Evolutionary conservation across 2,329 filamentous ascomycete species (phyloP).

Genomic region (Fusarium sp.): DNA sequence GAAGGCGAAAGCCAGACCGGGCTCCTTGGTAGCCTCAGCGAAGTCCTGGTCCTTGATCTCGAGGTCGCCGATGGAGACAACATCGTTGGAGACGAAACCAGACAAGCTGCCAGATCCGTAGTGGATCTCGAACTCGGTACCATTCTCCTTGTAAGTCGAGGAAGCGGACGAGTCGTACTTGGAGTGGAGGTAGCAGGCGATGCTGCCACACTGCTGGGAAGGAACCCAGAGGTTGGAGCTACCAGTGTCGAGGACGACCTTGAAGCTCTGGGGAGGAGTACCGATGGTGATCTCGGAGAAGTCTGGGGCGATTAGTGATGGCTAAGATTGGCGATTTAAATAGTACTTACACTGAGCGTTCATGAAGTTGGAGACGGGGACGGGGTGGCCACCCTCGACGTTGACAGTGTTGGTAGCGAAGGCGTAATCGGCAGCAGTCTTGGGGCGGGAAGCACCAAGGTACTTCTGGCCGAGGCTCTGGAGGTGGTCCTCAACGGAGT

Average conservation of each 20-base stretch:
- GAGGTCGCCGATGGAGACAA: slow-evolving; percentile 86
- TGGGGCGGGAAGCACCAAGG: slow-evolving; percentile 76
- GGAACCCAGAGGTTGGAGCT: slow-evolving; percentile 99
- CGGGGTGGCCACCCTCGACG: slow-evolving; percentile 75
- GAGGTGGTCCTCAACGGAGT: slow-evolving; percentile 83
- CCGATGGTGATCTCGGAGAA: slow-evolving; percentile 97
- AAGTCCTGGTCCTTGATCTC: slow-evolving; percentile 91
- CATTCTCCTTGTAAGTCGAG: slow-evolving; percentile 93
- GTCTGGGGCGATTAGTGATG: slow-evolving; percentile 64
- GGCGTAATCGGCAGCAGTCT: slow-evolving; percentile 76
- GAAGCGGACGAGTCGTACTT: slow-evolving; percentile 95
- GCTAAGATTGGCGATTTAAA: neutral
- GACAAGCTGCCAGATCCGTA: slow-evolving; percentile 96
- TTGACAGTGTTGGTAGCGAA: slow-evolving; percentile 80
- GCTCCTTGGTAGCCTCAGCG: slow-evolving; percentile 94
- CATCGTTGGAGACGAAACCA: slow-evolving; percentile 93
- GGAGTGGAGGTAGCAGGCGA: slow-evolving; percentile 96
- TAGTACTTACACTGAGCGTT: slow-evolving; percentile 90
- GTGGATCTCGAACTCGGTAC: slow-evolving; percentile 88
- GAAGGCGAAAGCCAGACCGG: slow-evolving; percentile 96
- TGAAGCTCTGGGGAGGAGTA: slow-evolving; percentile 92
- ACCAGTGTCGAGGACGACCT: slow-evolving; percentile 97
- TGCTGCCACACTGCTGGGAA: slow-evolving; percentile 87
- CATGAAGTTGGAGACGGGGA: slow-evolving; percentile 96
- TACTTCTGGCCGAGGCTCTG: slow-evolving; percentile 94